Conservation (phyloP, 1,284 basidiomycete species). For the Cryptococcus jaspeensis region DNA sequence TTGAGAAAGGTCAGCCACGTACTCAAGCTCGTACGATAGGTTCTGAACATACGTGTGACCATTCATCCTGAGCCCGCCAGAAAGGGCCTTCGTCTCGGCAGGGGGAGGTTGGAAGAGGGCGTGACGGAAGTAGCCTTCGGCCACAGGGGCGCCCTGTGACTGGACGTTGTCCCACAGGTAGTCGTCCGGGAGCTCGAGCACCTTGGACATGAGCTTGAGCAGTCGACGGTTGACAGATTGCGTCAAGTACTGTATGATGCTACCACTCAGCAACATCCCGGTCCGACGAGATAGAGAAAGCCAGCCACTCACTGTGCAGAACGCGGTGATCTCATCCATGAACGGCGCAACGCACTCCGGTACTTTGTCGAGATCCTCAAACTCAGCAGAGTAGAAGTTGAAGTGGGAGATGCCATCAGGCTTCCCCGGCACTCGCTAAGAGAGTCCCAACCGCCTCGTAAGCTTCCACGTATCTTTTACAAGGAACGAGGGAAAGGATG, state of each 20-base stretch:
- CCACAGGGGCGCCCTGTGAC: constrained; percentile 12
- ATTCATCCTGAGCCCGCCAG: constrained; percentile 16
- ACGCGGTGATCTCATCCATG: constrained; percentile 45
- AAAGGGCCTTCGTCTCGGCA: neutral
- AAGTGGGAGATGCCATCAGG: constrained; percentile 50
- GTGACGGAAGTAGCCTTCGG: constrained; percentile 18
- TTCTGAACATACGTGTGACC: constrained; percentile 16
- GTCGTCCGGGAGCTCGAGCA: constrained; percentile 50
- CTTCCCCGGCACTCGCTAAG: constrained; percentile 28
- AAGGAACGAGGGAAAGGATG: neutral
- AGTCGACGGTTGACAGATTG: constrained; percentile 38
- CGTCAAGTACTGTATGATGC: constrained; percentile 3
- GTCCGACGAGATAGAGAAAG: neutral
- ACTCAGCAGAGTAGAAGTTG: constrained; percentile 49
- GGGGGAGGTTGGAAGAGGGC: constrained; percentile 7
- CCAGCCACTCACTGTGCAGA: constrained; percentile 26
- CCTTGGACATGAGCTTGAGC: constrained; percentile 47
- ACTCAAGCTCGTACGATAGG: neutral
- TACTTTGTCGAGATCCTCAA: constrained; percentile 18
- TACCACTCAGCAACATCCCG: neutral
- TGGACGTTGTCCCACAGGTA: constrained; percentile 49
- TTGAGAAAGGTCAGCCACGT: constrained; percentile 34
- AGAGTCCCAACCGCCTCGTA: no score
- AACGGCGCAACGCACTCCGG: constrained; percentile 32
- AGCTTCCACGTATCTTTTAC: constrained; percentile 40